Evolutionary conservation across 176 grass and related monocot species (phyloP).

Genomic region (Puya raimondii): DNA sequence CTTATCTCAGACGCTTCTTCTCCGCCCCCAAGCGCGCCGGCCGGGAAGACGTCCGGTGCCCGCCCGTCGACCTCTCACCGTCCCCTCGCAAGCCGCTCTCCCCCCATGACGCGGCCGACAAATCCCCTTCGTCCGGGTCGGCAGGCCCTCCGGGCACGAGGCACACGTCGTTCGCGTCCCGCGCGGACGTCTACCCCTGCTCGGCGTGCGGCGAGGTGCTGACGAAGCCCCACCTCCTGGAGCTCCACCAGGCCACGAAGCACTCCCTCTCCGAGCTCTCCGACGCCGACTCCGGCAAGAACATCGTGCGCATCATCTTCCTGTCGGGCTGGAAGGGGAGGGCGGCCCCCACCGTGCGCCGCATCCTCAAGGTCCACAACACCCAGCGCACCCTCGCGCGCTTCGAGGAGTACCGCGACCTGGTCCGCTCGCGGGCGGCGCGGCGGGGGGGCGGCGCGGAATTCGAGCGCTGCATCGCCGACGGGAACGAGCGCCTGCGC

Average conservation of each 20-base stretch:
- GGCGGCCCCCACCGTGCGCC: slow-evolving; percentile 16
- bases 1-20: slow-evolving; percentile 46
- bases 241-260: slow-evolving; percentile 64
- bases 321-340: slow-evolving; percentile 41
- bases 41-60: slow-evolving; percentile 12
- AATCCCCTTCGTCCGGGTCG: slow-evolving; percentile 28
- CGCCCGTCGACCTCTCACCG: slow-evolving; percentile 8
- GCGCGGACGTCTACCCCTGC: slow-evolving; percentile 54
- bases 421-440: slow-evolving; percentile 53
- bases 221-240: slow-evolving; percentile 50
- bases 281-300: slow-evolving; percentile 50
- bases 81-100: slow-evolving; percentile 27
- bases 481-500: slow-evolving; percentile 82
- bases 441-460: slow-evolving; percentile 7
- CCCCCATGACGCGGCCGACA: not conserved
- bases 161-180: slow-evolving; percentile 28
- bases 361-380: slow-evolving; percentile 84
- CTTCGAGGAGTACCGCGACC: slow-evolving; percentile 80
- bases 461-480: slow-evolving; percentile 71
- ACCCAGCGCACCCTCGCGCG: slow-evolving; percentile 38
- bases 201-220: slow-evolving; percentile 70
- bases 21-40: slow-evolving; percentile 2
- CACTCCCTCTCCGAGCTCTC: slow-evolving; percentile 74
- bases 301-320: slow-evolving; percentile 89
- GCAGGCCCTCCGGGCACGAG: slow-evolving; percentile 2